phyloP scores from a whole-genome alignment of 2,329 filamentous ascomycete genomes.

The Pseudogymnoascus destructans region DNA sequence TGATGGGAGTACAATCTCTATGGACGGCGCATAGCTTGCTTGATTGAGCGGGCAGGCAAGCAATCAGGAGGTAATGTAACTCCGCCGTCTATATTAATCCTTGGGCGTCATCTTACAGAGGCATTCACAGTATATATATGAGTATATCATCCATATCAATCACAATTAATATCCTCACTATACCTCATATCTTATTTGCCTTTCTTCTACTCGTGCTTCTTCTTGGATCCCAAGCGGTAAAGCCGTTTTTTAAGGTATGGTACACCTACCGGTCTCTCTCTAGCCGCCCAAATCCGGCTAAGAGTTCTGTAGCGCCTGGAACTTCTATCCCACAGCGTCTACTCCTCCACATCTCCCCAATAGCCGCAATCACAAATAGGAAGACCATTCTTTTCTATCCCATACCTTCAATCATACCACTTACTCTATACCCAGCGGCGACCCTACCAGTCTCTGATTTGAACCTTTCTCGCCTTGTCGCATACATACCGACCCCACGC shows the following conservation, averaged over 20 bases:
- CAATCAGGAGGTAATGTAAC: not conserved
- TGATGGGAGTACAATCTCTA: not conserved
- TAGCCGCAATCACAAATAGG: not conserved
- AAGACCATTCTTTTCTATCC: not conserved
- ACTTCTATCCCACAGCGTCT: conserved; percentile 1
- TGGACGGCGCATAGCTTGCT: not conserved
- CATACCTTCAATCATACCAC: not conserved
- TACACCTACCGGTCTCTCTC: conserved; percentile 9
- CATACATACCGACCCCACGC: not conserved
- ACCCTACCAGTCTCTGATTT: not conserved
- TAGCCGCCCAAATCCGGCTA: conserved; percentile 10
- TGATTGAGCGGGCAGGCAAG: not conserved
- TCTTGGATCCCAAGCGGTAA: not conserved
- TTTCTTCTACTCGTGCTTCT: not conserved
- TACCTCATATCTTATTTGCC: not conserved
- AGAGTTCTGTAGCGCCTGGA: not conserved
- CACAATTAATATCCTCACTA: not conserved
- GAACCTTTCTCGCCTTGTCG: not conserved
- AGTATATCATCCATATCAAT: not conserved
- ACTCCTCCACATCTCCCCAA: conserved; percentile 1
- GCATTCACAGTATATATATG: not conserved
- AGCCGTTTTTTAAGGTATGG: not conserved
- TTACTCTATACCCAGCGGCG: not conserved
- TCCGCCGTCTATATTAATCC: not conserved
- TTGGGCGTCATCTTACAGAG: not conserved